Evolutionary conservation across 2,329 filamentous ascomycete species (phyloP), one percentile per base, ranked within the genome.

Genomic region (Ophiocordyceps camponoti-rufipedis): DNA sequence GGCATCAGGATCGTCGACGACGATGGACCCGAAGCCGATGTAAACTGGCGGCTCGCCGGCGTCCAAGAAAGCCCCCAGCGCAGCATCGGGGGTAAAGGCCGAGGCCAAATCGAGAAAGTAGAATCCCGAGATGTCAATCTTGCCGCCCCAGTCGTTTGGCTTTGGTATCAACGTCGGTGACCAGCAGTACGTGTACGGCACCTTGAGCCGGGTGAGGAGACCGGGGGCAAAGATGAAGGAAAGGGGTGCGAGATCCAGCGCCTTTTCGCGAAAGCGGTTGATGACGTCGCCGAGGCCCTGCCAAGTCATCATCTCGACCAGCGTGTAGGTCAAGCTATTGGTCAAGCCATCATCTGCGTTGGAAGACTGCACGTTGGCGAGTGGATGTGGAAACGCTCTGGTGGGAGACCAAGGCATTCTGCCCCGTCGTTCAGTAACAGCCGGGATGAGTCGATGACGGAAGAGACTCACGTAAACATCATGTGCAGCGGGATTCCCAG

Each of bases 131-230:
- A 89, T 75, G 46, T 77, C 75, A 43, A 89, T 81, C 47, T 85
- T 70, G 5, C 68, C 61, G 0, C 71, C 74, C 85, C 85, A 91
- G 57, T 91, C 85, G 33, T 72, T 72, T 0, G 85, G 83, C 53
- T 86, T 87, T 0, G 80, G 75, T n/a, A 87, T 83, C 43, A 91
- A 64, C 1, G 82, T 74, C 0, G 84, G 82, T 0, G 84, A 63
- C 87, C 88, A 95, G 62, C 87, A 91, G 57, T 95, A 96, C 0
- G 88, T 94, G 53, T 85, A 85, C 1, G 88, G 86, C 14, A 95
- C 73, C 42, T 74, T 75, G 31, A 95, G 66, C 31, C 85, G 77
- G 41, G 75, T 78, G 13, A 93, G 67, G 58, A 94, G 74, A 4
- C 82, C 84, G 9, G 88, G 86, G 2, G 84, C 88, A 74, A 82